Evolutionary conservation across 768 basidiomycete genomes (phyloP).

Genomic region (Termitomyces eurrhizus): DNA sequence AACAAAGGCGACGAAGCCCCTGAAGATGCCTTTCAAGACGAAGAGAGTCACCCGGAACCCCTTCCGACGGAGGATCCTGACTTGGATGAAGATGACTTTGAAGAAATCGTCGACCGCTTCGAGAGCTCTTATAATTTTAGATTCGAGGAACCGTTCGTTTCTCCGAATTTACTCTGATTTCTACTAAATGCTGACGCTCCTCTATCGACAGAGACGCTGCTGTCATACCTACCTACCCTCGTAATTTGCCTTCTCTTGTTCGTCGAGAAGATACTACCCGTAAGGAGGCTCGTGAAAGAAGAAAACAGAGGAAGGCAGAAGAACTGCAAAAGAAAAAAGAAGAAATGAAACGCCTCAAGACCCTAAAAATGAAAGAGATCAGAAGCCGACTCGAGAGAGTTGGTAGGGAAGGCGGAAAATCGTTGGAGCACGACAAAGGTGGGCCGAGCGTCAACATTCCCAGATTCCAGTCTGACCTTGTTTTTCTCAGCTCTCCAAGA

Average conservation of each 20-base stretch:
- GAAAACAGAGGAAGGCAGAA: conserved; percentile 75
- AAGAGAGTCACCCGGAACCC: conserved; percentile 17
- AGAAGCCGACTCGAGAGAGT: conserved; percentile 72
- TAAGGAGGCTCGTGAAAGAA: conserved; percentile 79
- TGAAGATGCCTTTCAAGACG: conserved; percentile 20
- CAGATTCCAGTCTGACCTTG: background rate
- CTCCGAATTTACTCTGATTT: conserved; percentile 8
- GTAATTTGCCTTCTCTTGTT: conserved; percentile 58
- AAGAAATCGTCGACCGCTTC: conserved; percentile 87
- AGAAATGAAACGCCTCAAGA: conserved; percentile 76
- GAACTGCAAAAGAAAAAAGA: conserved; percentile 71
- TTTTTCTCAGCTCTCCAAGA: conserved; percentile 50
- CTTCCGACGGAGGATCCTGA: conserved; percentile 23
- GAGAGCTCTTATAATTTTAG: conserved; percentile 98
- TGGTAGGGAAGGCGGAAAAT: conserved; percentile 63
- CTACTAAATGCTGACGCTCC: background rate
- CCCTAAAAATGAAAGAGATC: conserved; percentile 82
- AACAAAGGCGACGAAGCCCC: conserved; percentile 19
- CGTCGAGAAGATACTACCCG: conserved; percentile 74
- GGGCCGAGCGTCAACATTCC: conserved; percentile 14
- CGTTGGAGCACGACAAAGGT: conserved; percentile 36
- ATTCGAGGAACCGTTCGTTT: conserved; percentile 89
- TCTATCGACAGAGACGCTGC: conserved; percentile 49
- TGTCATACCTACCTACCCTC: conserved; percentile 71
- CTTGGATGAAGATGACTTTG: conserved; percentile 71